Base-by-base conservation (phyloP, 208 protist genomes). In the Hexamita inflata region DNA sequence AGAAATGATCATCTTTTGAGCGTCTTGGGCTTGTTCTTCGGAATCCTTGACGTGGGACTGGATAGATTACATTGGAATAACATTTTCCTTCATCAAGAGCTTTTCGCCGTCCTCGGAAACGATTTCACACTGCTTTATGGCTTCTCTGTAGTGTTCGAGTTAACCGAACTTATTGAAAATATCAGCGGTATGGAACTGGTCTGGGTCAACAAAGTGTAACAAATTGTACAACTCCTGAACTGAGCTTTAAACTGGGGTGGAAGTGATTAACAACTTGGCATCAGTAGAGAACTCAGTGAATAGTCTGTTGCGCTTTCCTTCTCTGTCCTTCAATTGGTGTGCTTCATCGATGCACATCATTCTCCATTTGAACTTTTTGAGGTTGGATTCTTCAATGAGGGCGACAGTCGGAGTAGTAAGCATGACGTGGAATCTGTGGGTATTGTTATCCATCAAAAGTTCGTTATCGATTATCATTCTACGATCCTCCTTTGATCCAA, bases 221-320 rank as follows among this genome's bases (percentile, higher is more conserved):
- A 84, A 58, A n/a, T 74, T 61, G n/a, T 53, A 85, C 0, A 85
- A 42, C 75, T 85, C 82, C 29, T 78, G 26, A 26, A 81, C 32
- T 9, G 30, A 75, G 62, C 84, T 85, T 60, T 85, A 78, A 26
- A 85, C 53, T 24, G 82, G 82, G 34, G 82, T 85, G 13, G 81
- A 81, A 1, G 82, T 85, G 19, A 85, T 58, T 45, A 78, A 38
- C n/a, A 81, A 59, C 38, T n/a, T 59, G 32, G 29, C 34, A 26
- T 62, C 75, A 29, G n/a, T 53, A 4, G 0, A 60, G 28, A 78
- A 76, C 35, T 24, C 13, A 30, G 24, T 59, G n/a, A 78, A 58
- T 1, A 42, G 28, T 53, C 32, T 57, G 49, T 13, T 57, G 42
- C 32, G 53, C 34, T 59, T 59, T 34, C 28, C 40, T 40, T 9